phyloP scores from a whole-genome alignment of 192 early-diverging fungal species.

The Chytriomyces sp. region DNA sequence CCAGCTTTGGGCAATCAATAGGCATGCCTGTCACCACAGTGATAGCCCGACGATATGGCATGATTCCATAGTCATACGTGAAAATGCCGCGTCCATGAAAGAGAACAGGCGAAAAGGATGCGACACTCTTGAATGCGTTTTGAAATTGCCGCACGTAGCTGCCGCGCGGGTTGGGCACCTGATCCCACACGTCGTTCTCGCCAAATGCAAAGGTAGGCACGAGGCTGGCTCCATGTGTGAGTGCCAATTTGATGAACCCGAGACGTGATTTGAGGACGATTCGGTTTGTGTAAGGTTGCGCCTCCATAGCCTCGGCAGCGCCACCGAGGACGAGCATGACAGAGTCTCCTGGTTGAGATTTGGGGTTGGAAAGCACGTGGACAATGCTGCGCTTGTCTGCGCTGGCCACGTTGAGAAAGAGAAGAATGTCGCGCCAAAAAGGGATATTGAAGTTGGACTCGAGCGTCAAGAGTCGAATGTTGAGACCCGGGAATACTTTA shows the following conservation, averaged over 20 bases:
- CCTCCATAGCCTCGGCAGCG: constrained; percentile 70
- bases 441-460: constrained; percentile 82
- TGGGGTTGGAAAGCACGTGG: constrained; percentile 57
- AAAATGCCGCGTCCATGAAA: constrained; percentile 89
- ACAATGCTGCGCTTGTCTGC: constrained; percentile 79
- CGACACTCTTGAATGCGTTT: constrained; percentile 61
- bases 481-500: constrained; percentile 76
- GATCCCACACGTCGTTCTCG: constrained; percentile 89
- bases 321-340: constrained; percentile 91
- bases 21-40: constrained; percentile 21
- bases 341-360: constrained; percentile 63
- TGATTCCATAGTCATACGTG: constrained; percentile 69
- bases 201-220: constrained; percentile 93
- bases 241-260: constrained; percentile 90
- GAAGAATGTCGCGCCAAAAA: constrained; percentile 80
- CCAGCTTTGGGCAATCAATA: constrained; percentile 59
- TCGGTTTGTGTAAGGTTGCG: constrained; percentile 43
- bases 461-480: constrained; percentile 78
- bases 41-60: constrained; percentile 47
- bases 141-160: constrained; percentile 69
- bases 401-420: constrained; percentile 73
- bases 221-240: constrained; percentile 74
- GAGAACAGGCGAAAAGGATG: constrained; percentile 51
- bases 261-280: constrained; percentile 53
- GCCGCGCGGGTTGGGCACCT: constrained; percentile 68